Conservation (phyloP, 257 asterid species). For the Ballota nigra region DNA sequence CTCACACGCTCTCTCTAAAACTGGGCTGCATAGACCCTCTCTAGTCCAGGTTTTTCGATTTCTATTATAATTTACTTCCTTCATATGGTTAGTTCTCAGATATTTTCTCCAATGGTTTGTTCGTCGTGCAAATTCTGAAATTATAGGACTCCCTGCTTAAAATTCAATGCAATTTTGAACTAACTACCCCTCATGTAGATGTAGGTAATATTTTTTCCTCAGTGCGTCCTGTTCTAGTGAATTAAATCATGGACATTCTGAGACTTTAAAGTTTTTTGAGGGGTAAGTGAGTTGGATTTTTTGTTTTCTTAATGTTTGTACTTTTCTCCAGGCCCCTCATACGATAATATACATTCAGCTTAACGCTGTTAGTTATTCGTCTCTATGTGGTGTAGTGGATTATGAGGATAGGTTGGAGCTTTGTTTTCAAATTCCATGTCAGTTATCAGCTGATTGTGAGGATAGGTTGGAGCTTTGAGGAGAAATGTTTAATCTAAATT, state of each 20-base stretch:
- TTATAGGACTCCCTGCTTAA: not conserved
- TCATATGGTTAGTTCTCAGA: too few species aligned
- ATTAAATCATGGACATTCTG: not conserved
- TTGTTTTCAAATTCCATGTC: not conserved
- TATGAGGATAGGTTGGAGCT: not conserved
- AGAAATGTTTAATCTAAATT: too few species aligned
- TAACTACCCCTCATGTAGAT: not conserved
- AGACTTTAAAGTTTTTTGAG: not conserved
- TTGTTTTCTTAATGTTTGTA: conserved; percentile 8
- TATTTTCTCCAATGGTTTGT: too few species aligned
- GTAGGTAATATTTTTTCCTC: not conserved
- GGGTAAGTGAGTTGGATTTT: not conserved
- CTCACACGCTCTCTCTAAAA: conserved; percentile 53
- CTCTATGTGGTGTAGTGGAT: not conserved
- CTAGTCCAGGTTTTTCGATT: conserved; percentile 62
- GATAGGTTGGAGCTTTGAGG: too few species aligned
- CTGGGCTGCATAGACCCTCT: conserved; percentile 82
- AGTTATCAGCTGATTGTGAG: too few species aligned
- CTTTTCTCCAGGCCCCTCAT: not conserved
- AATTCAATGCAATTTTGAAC: not conserved
- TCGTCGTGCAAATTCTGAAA: conserved; percentile 6
- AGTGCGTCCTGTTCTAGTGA: not conserved
- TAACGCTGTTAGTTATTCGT: not conserved
- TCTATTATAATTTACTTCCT: not conserved
- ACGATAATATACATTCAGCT: not conserved